phyloP scores from a whole-genome alignment of 2,329 filamentous ascomycete species.

The Penicillium thymicola region DNA sequence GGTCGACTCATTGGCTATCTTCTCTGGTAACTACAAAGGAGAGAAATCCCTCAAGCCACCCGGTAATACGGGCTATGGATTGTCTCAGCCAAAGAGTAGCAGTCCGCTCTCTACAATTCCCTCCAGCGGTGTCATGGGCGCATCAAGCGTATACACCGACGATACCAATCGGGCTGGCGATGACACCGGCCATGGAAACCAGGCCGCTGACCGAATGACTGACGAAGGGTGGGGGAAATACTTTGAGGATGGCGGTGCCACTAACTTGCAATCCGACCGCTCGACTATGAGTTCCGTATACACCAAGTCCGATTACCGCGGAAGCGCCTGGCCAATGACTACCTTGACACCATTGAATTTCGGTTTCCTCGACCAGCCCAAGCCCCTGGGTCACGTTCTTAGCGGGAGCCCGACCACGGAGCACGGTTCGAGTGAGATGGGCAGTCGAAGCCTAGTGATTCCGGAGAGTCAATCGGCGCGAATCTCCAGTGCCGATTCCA shows the following conservation, averaged over 20 bases:
- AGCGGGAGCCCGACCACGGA: conserved; percentile 46
- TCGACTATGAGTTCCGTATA: conserved; percentile 25
- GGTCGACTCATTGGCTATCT: conserved; percentile 40
- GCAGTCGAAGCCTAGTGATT: conserved; percentile 32
- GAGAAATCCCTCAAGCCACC: conserved; percentile 33
- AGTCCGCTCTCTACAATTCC: conserved; percentile 32
- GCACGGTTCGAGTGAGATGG: conserved; percentile 24
- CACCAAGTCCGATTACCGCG: conserved; percentile 37
- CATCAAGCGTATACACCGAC: conserved; percentile 22
- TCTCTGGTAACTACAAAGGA: conserved; percentile 36
- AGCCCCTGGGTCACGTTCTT: conserved; percentile 39
- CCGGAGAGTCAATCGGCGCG: conserved; percentile 42
- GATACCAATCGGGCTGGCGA: conserved; percentile 21
- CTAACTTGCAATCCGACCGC: conserved; percentile 29
- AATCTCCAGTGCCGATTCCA: conserved; percentile 44
- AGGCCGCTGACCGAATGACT: conserved; percentile 40
- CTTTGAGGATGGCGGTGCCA: conserved; percentile 40
- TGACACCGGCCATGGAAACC: conserved; percentile 11
- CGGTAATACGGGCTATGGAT: conserved; percentile 17
- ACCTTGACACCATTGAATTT: conserved; percentile 36
- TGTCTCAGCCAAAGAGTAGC: conserved; percentile 21
- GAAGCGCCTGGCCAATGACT: conserved; percentile 42
- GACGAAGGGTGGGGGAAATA: conserved; percentile 51
- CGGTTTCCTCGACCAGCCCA: conserved; percentile 37
- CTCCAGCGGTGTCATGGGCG: conserved; percentile 25